Evolutionary conservation across 2,329 filamentous ascomycete genomes (phyloP).

Genomic region (Fusarium incarnatum): DNA sequence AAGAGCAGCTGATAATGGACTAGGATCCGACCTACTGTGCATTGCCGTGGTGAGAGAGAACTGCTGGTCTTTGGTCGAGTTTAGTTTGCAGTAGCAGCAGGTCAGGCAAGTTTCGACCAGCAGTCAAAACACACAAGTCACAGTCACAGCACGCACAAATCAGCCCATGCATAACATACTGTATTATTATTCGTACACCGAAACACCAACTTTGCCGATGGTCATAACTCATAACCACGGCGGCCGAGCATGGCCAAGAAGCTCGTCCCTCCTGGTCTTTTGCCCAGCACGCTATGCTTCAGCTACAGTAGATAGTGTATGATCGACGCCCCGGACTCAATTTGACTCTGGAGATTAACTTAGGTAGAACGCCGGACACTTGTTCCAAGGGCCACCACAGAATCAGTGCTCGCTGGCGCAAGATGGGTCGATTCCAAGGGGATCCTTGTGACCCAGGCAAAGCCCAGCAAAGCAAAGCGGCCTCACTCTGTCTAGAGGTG

Average conservation of each 20-base stretch:
- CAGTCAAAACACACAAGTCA: constrained; percentile 9
- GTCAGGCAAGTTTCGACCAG: constrained; percentile 41
- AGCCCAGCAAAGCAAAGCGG: constrained; percentile 28
- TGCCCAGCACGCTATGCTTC: constrained; percentile 40
- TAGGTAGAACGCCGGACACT: constrained; percentile 3
- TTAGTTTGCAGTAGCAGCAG: constrained; percentile 5
- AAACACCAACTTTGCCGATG: constrained; percentile 14
- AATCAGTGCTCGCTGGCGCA: constrained; percentile 42
- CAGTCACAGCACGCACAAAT: constrained; percentile 14
- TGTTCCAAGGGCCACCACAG: constrained; percentile 40
- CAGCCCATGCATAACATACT: constrained; percentile 47
- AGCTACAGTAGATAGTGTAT: constrained; percentile 45
- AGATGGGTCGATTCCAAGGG: constrained; percentile 36
- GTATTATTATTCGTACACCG: constrained; percentile 19
- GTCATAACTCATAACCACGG: not conserved
- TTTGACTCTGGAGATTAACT: constrained; percentile 34
- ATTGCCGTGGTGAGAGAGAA: constrained; percentile 37
- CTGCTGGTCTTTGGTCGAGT: constrained; percentile 33
- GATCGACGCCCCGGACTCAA: constrained; percentile 46
- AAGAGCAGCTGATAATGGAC: constrained; percentile 33
- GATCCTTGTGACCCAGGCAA: constrained; percentile 24
- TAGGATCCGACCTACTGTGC: constrained; percentile 24
- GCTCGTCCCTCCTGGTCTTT: constrained; percentile 28
- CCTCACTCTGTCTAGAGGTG: constrained; percentile 37
- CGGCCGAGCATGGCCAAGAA: constrained; percentile 5